Evolutionary conservation across 148 eudicot genomes (phyloP).

Genomic region (Rhododendron molle): DNA sequence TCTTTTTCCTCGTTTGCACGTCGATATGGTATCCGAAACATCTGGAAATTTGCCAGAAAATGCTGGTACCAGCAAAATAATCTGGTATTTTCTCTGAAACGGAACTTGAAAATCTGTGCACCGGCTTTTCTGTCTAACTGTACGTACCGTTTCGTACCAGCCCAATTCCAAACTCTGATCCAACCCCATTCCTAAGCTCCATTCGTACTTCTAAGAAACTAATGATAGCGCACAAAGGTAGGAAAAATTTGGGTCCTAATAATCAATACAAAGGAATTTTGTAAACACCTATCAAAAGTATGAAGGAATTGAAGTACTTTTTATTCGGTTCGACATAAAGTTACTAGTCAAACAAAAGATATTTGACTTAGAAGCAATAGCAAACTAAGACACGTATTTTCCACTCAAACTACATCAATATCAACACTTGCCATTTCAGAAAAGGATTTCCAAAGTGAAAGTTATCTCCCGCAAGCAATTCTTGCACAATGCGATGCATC

Average conservation of each 20-base stretch:
- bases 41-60: not conserved
- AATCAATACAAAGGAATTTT: not conserved
- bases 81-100: not conserved
- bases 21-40: not conserved
- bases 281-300: not conserved
- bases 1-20: not conserved
- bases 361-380: not conserved
- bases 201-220: not conserved
- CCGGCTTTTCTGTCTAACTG: not conserved
- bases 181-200: not conserved
- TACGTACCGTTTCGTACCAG: not conserved
- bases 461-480: constrained; percentile 63
- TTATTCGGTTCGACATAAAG: not conserved
- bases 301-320: not conserved
- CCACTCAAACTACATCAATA: not conserved
- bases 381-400: not conserved
- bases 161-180: not conserved
- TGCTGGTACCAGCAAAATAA: not conserved
- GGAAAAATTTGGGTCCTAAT: not conserved
- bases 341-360: not conserved
- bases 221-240: not conserved
- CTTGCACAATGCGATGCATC: constrained; percentile 43
- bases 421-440: constrained; percentile 55
- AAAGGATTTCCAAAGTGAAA: constrained; percentile 77
- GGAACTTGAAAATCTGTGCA: too few relatives aligned